Evolutionary conservation across 2,329 filamentous ascomycete genomes (phyloP), one percentile per base, ranked within the genome.

Genomic region (Chaetothyriales sp.): DNA sequence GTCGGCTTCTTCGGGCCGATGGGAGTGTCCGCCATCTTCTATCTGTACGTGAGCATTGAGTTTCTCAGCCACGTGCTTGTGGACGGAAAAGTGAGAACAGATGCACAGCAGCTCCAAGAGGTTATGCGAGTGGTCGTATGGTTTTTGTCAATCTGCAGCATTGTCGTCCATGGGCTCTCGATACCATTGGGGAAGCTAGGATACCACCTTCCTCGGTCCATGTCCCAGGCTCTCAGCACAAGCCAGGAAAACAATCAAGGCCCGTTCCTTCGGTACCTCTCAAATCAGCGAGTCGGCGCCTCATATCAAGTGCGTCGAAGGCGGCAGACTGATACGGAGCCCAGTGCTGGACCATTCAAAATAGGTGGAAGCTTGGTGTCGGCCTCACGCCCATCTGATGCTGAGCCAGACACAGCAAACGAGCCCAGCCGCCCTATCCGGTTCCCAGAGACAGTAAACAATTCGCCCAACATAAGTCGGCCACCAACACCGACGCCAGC

Each of bases 1-100:
- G 85, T 92, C 6, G 89, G 89, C 0, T 95, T 94, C 70, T 95
- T 95, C 57, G 89, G 89, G 0, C 89, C 89, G 0, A 89, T 95
- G 51, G 88, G 90, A 2, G 88, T 95, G 1, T 86, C 85, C 15
- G 89, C 87, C 1, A 77, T 95, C 18, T 95, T 94, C 64, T 95
- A 95, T 63, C 74, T 95, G 5, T 93, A 88, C 61, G 73, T 95
- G 54, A 82, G 78, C 43, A 66, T 85, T 1, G 85, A 94, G 20
- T 95, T 89, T 54, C 71, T 95, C 2, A 62, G 69, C 10, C 64
- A 61, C 2, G 65, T 80, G 51, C 77, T 73, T 0, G 76, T 79
- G 6, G 70, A 84, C 49, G 81, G 78, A 0, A 62, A 74, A 28
- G 68, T 78, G 12, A 74, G 86, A 25, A 70, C 74, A 36, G 86